Evolutionary conservation across 176 grass and related monocot species (phyloP).

Genomic region (Elymus sibiricus): DNA sequence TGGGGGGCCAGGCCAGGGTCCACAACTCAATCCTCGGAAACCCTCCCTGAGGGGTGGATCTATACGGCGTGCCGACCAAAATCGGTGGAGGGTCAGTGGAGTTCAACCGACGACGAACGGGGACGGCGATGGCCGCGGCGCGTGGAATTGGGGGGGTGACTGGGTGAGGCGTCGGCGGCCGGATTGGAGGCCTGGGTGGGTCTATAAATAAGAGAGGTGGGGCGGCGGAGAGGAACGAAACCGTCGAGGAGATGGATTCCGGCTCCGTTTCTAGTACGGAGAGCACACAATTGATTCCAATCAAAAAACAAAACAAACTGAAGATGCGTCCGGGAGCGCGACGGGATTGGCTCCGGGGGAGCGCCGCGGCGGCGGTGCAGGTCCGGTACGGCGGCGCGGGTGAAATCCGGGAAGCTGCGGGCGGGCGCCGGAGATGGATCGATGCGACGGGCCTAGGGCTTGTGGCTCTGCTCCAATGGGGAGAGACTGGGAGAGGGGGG

Average conservation of each 20-base stretch:
- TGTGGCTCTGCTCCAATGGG: not conserved
- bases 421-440: not conserved
- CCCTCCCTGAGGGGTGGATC: not conserved
- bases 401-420: not conserved
- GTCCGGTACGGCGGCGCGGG: not conserved
- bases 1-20: not conserved
- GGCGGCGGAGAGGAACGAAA: not conserved
- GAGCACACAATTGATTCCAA: not conserved
- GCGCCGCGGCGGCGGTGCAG: not conserved
- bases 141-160: no score
- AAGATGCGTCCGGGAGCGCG: not conserved
- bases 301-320: not conserved
- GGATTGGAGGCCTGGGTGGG: no score
- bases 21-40: not conserved
- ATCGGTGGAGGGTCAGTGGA: not conserved
- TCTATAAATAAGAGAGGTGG: no score
- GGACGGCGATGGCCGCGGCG: not conserved
- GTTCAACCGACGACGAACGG: not conserved
- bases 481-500: not conserved
- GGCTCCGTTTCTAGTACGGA: not conserved
- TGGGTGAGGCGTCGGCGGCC: no score
- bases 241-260: not conserved
- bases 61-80: not conserved
- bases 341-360: not conserved
- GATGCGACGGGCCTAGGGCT: not conserved